Percentiles rank a stretch among this genome's conserved stretches.
These are phyloP conservation scores for Eucalyptus globulus DNA, from an alignment of 345 rosid genomes.

Conservation along the genomic window DNA sequence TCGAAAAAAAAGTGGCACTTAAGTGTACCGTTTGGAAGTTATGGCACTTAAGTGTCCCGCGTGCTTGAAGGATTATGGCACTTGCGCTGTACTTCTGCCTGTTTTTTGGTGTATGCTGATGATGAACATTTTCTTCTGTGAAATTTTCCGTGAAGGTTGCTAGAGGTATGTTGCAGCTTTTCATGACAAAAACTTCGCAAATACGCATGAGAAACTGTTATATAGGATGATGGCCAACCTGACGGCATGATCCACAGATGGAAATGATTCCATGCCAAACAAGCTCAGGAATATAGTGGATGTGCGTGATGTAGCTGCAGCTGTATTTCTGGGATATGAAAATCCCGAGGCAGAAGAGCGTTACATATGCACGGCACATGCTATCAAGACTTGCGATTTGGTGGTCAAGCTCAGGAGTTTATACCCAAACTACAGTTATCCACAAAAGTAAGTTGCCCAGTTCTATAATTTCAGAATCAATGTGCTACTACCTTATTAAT, in stretches of 20 bases:
- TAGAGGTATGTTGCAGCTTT: not conserved
- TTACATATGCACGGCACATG: slow-evolving; percentile 7
- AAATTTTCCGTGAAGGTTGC: not conserved
- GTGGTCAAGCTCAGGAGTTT: slow-evolving; percentile 1
- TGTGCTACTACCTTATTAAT: not conserved
- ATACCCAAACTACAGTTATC: slow-evolving; percentile 4
- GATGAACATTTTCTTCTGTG: not conserved
- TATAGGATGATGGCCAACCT: not conserved
- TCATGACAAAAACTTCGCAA: not conserved
- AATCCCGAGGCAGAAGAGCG: not conserved
- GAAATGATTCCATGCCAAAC: not conserved
- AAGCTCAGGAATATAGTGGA: not conserved
- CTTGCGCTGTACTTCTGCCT: too few relatives aligned
- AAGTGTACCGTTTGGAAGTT: too few relatives aligned
- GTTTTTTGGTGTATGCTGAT: not conserved
- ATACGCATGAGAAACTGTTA: not conserved
- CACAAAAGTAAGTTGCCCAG: not conserved
- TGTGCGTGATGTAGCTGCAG: slow-evolving; percentile 4
- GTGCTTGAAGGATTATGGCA: too few relatives aligned
- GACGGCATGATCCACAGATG: not conserved
- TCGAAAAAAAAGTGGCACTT: too few relatives aligned
- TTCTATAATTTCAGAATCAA: not conserved
- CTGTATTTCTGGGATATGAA: not conserved
- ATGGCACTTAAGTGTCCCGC: too few relatives aligned
- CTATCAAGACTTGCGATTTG: not conserved